These are phyloP conservation scores for Rickenella mellea DNA, from an alignment of 768 basidiomycete genomes.

Conservation along the genomic window DNA sequence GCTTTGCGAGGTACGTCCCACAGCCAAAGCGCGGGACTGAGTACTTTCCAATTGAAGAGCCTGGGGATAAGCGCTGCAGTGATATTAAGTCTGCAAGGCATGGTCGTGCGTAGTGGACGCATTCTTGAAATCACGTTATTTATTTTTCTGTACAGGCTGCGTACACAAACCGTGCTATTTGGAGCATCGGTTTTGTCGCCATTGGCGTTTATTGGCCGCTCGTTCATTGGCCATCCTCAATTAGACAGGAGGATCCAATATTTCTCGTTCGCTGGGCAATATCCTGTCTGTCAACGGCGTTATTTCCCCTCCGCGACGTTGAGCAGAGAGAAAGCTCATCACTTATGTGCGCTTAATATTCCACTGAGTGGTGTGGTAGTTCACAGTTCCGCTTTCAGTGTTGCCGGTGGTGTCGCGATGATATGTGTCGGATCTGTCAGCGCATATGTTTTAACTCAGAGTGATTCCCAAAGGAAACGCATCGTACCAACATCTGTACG, in stretches of 20 bases:
- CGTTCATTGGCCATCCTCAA: conserved; percentile 32
- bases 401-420: conserved; percentile 39
- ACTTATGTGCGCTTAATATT: conserved; percentile 47
- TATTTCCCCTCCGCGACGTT: conserved; percentile 67
- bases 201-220: conserved; percentile 64
- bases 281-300: conserved; percentile 41
- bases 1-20: conserved; percentile 7
- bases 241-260: conserved; percentile 16
- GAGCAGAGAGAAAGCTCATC: conserved; percentile 57
- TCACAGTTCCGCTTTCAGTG: conserved; percentile 17
- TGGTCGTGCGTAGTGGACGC: conserved; percentile 50
- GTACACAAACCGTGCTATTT: conserved; percentile 62
- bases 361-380: not conserved
- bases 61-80: not conserved
- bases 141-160: conserved; percentile 35
- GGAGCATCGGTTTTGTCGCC: conserved; percentile 55
- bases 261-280: conserved; percentile 33
- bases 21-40: not conserved
- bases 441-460: not conserved
- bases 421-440: conserved; percentile 22
- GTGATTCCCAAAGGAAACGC: not conserved
- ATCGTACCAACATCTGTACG: not conserved
- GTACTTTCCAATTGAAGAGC: not conserved
- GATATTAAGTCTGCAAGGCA: conserved; percentile 38
- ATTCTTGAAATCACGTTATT: not conserved